A percentile compares a stretch with the other conserved stretches of the same genome.
Conservation (phyloP, 2,329 filamentous ascomycete species). For the Myriosclerotinia scirpicola region DNA sequence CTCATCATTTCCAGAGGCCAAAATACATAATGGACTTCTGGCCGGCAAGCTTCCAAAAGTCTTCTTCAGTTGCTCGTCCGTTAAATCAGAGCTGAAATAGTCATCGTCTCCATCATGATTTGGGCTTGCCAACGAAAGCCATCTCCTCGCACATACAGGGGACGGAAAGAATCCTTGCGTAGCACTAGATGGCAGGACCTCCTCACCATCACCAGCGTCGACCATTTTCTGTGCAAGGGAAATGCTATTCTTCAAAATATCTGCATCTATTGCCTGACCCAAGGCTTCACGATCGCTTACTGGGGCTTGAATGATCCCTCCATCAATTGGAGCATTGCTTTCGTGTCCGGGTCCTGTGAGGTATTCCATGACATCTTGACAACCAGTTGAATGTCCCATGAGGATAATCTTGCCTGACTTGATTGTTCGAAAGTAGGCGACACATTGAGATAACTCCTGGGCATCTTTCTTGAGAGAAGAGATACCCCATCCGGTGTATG, state of each 20-base stretch:
- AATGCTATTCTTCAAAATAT: conserved; percentile 41
- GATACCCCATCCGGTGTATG: conserved; percentile 45
- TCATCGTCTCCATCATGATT: conserved; percentile 61
- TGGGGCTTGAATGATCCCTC: conserved; percentile 64
- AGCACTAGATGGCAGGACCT: conserved; percentile 45
- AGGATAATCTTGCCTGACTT: conserved; percentile 57
- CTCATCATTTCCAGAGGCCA: conserved; percentile 53
- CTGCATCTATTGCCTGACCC: conserved; percentile 42
- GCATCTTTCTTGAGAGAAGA: conserved; percentile 50
- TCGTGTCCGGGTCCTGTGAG: conserved; percentile 42
- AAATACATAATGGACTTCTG: conserved; percentile 48
- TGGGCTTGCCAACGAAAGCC: conserved; percentile 57
- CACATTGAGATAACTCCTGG: conserved; percentile 49
- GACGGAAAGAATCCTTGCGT: conserved; percentile 40
- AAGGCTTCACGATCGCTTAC: conserved; percentile 63
- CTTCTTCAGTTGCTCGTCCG: conserved; percentile 48
- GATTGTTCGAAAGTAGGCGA: conserved; percentile 48
- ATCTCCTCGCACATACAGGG: conserved; percentile 57
- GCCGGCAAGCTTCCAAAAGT: conserved; percentile 57
- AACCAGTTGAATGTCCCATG: conserved; percentile 70
- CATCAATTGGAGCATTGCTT: conserved; percentile 52
- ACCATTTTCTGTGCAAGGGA: conserved; percentile 46
- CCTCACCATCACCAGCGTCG: conserved; percentile 45
- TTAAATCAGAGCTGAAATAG: conserved; percentile 65
- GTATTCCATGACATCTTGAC: conserved; percentile 68